A percentile compares a stretch with the other conserved stretches of the same genome.
Evolutionary conservation across 352 stramenopile genomes (phyloP).

Genomic region (Hyaloperonospora brassicae): DNA sequence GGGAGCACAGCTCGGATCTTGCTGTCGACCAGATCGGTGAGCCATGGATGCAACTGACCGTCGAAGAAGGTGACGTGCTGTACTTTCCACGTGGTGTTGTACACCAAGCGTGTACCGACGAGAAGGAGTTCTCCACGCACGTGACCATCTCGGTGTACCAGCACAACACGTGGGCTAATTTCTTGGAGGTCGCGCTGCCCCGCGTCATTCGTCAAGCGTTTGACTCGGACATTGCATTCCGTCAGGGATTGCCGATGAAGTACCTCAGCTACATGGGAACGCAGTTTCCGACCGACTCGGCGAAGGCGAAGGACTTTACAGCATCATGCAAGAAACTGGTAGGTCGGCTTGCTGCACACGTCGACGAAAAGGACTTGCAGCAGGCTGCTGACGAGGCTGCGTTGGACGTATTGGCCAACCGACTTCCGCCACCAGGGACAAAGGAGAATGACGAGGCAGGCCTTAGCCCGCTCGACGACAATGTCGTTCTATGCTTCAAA

Average conservation of each 20-base stretch:
- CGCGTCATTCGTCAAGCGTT: constrained; percentile 73
- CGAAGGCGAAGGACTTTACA: constrained; percentile 44
- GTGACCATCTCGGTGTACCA: constrained; percentile 86
- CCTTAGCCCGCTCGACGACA: constrained; percentile 39
- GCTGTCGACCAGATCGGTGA: constrained; percentile 54
- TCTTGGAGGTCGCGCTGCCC: constrained; percentile 71
- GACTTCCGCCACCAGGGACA: constrained; percentile 38
- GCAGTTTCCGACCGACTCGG: constrained; percentile 37
- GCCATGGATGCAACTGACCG: constrained; percentile 73
- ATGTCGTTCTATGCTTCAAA: constrained; percentile 49
- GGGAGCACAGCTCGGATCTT: constrained; percentile 75
- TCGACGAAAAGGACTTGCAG: constrained; percentile 51
- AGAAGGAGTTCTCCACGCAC: constrained; percentile 76
- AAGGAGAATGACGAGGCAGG: constrained; percentile 16
- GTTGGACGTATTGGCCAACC: constrained; percentile 68
- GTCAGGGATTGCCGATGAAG: constrained; percentile 55
- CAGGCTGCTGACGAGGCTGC: constrained; percentile 66
- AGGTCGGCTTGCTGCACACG: constrained; percentile 37
- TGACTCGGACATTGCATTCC: constrained; percentile 65
- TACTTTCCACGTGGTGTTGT: constrained; percentile 81
- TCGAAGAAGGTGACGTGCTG: constrained; percentile 77
- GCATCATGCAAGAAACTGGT: constrained; percentile 43
- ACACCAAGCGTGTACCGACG: constrained; percentile 70
- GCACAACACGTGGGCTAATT: constrained; percentile 84
- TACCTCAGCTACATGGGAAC: constrained; percentile 72